Conservation (phyloP, 305 asterid species). For the Fraxinus dipetala region DNA sequence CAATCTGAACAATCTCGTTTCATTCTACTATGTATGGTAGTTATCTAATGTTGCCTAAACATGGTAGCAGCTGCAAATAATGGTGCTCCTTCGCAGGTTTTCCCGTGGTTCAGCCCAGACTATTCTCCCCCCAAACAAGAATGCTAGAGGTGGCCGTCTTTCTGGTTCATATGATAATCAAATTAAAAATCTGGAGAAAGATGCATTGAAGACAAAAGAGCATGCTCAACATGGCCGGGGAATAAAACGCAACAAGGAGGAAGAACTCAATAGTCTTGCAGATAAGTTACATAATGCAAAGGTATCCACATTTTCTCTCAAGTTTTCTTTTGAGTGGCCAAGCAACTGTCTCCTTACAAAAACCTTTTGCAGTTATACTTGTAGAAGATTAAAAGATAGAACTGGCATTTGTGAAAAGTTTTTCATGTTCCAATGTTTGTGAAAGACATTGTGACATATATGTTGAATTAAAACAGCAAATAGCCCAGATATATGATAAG, state of each 20-base stretch:
- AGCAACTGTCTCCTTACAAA: not conserved
- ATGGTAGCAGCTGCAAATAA: conserved; percentile 25
- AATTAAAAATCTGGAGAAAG: conserved; percentile 56
- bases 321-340: not conserved
- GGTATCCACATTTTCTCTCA: conserved; percentile 37
- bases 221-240: conserved; percentile 44
- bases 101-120: conserved; percentile 84
- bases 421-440: conserved; percentile 11
- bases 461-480: conserved; percentile 1
- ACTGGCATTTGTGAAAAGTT: not conserved
- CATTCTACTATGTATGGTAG: conserved; percentile 11
- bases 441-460: conserved; percentile 2
- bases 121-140: conserved; percentile 72
- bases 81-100: conserved; percentile 55
- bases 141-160: conserved; percentile 67
- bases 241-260: conserved; percentile 56
- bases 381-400: conserved; percentile 8
- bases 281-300: conserved; percentile 35
- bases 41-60: conserved; percentile 23
- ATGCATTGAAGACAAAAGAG: conserved; percentile 46
- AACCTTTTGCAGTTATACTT: conserved; percentile 7
- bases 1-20: conserved; percentile 7
- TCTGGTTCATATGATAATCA: conserved; percentile 80
- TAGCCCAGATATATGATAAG: conserved; percentile 12
- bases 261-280: conserved; percentile 46